Percentiles rank a stretch among this genome's conserved stretches.
Evolutionary conservation across 139 green algal species (phyloP).

Genomic region (Chlamydomonas sphaeroides): DNA sequence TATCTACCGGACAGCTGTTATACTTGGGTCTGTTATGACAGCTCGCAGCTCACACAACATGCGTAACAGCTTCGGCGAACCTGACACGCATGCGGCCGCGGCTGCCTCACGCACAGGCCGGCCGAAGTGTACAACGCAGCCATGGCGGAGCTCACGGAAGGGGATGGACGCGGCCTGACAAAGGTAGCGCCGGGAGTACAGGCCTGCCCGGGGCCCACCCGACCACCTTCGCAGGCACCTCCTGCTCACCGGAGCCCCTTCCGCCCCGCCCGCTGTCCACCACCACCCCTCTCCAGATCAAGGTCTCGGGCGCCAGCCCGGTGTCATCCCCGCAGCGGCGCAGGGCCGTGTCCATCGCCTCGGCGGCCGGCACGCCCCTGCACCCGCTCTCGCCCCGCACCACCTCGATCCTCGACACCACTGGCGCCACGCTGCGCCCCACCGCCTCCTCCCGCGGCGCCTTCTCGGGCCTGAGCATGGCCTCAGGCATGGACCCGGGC

Average conservation of each 20-base stretch:
- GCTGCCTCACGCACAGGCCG: background rate
- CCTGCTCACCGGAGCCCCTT: background rate
- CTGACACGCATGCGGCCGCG: background rate
- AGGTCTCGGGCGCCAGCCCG: background rate
- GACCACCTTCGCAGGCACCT: no score
- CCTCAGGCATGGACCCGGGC: no score
- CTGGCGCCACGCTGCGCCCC: background rate
- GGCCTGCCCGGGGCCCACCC: no score
- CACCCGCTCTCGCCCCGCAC: constrained; percentile 8
- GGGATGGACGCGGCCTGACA: background rate
- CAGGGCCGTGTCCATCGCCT: background rate
- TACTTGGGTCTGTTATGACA: background rate
- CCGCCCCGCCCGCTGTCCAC: background rate
- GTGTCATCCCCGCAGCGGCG: constrained; percentile 15
- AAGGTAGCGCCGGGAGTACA: constrained; percentile 20
- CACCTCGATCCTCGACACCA: constrained; percentile 29
- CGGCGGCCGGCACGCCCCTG: background rate
- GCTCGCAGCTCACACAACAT: background rate
- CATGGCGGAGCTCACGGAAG: constrained; percentile 17
- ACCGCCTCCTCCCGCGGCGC: background rate
- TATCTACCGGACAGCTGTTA: background rate
- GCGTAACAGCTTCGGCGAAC: background rate
- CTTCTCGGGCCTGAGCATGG: no score
- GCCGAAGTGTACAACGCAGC: constrained; percentile 22
- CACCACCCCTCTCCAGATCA: background rate